phyloP scores from a whole-genome alignment of 768 basidiomycete species.

The Tremella yokohamensis region DNA sequence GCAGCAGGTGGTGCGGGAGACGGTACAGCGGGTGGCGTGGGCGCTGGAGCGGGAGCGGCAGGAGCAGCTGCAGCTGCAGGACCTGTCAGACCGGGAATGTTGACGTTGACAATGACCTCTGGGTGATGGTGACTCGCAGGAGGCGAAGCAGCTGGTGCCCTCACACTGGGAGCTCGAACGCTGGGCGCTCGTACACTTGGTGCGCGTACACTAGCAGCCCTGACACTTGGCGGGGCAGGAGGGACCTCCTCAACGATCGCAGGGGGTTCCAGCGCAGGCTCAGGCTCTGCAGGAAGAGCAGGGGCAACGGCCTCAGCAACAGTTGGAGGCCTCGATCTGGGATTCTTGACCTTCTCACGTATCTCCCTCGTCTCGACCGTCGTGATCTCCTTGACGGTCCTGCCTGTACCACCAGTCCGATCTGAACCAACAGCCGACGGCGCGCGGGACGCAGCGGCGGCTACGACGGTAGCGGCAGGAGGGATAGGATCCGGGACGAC shows the following conservation, averaged over 20 bases:
- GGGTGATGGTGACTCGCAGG: conserved; percentile 26
- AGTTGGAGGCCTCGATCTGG: conserved; percentile 4
- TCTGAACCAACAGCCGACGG: neutral
- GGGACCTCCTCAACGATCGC: neutral
- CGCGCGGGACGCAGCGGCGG: neutral
- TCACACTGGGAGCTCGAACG: neutral
- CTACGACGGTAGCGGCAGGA: neutral
- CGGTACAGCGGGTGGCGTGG: conserved; percentile 7
- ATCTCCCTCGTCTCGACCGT: conserved; percentile 6
- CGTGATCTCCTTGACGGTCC: neutral
- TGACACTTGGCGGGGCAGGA: conserved; percentile 5
- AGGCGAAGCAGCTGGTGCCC: neutral
- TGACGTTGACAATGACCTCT: conserved; percentile 36
- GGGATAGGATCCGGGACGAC: conserved; percentile 12
- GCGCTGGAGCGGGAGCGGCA: conserved; percentile 16
- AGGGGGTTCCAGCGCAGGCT: neutral
- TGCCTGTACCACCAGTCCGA: neutral
- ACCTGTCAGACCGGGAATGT: conserved; percentile 14
- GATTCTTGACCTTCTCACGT: conserved; percentile 3
- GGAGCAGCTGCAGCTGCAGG: conserved; percentile 10
- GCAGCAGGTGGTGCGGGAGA: conserved; percentile 7
- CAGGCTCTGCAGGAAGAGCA: neutral
- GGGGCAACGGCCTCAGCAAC: neutral
- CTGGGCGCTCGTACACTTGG: conserved; percentile 9
- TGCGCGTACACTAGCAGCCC: conserved; percentile 13